phyloP scores from a whole-genome alignment of 768 basidiomycete genomes.

The Macrolepiota fuliginosa region DNA sequence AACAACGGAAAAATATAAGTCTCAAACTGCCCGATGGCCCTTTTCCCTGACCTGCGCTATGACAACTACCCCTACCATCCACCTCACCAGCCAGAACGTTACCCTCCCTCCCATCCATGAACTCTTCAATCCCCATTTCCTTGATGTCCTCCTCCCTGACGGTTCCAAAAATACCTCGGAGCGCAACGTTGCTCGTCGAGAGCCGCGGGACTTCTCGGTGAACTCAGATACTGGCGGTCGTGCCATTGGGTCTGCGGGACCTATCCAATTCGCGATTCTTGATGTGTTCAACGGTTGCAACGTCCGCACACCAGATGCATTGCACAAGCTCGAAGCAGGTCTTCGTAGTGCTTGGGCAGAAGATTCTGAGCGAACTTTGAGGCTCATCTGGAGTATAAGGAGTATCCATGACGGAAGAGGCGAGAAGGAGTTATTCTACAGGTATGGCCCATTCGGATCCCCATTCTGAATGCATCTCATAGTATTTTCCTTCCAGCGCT shows the following conservation, averaged over 20 bases:
- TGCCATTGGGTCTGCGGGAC: constrained; percentile 51
- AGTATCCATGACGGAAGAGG: constrained; percentile 72
- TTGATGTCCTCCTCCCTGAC: constrained; percentile 49
- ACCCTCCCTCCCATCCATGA: constrained; percentile 57
- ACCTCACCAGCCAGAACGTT: constrained; percentile 36
- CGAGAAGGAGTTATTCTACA: constrained; percentile 60
- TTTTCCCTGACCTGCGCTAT: background rate
- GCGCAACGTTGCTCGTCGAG: constrained; percentile 11
- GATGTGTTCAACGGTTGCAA: constrained; percentile 53
- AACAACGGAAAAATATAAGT: background rate
- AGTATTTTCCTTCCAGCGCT: constrained; percentile 29
- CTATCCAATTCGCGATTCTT: constrained; percentile 49
- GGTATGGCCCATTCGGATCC: constrained; percentile 25
- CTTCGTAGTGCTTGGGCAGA: constrained; percentile 56
- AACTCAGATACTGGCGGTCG: constrained; percentile 44
- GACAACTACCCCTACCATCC: constrained; percentile 14
- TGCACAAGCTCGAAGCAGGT: constrained; percentile 24
- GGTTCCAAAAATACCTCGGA: background rate
- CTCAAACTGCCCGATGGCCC: background rate
- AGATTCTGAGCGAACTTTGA: constrained; percentile 53
- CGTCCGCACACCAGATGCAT: constrained; percentile 13
- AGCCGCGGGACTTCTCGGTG: constrained; percentile 49
- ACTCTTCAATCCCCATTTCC: constrained; percentile 52
- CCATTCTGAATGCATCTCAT: background rate
- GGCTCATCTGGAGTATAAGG: constrained; percentile 64